These are phyloP conservation scores for Salix exigua DNA, from an alignment of 345 rosid species.

Conservation along the genomic window DNA sequence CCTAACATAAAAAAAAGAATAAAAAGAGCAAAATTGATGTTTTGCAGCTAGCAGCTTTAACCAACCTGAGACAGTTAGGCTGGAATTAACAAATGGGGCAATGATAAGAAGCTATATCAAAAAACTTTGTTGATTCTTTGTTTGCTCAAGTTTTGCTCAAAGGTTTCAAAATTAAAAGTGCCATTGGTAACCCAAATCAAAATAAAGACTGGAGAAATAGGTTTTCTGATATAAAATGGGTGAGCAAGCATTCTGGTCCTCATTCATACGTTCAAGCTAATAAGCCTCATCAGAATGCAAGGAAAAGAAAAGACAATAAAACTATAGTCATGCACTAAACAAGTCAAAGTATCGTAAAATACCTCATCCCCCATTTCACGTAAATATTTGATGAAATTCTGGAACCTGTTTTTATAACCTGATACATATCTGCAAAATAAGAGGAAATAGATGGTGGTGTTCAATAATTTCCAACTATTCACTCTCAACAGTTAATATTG, in stretches of 20 bases:
- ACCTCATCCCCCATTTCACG: conserved; percentile 99
- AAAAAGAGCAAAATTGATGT: not conserved
- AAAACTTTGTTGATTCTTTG: not conserved
- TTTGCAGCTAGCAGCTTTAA: not conserved
- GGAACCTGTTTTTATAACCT: conserved; percentile 95
- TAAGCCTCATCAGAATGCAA: not conserved
- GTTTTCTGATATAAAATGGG: not conserved
- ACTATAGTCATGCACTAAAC: not conserved
- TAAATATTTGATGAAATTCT: conserved; percentile 84
- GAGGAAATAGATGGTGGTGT: conserved; percentile 15
- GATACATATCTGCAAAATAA: conserved; percentile 77
- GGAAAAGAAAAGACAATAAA: not conserved
- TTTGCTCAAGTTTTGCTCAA: not conserved
- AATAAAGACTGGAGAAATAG: not conserved
- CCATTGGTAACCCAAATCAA: not conserved
- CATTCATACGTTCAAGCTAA: not conserved
- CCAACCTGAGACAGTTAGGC: not conserved
- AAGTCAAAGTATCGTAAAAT: conserved; percentile 11
- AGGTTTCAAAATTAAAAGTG: not conserved
- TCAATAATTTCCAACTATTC: not conserved
- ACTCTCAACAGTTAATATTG: not conserved
- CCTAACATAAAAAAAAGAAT: not conserved
- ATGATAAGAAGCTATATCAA: conserved; percentile 4
- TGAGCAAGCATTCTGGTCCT: not conserved
- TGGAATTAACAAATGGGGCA: conserved; percentile 1